Evolutionary conservation across 306 rosid species (phyloP).

Genomic region (Quercus aquifolioides): DNA sequence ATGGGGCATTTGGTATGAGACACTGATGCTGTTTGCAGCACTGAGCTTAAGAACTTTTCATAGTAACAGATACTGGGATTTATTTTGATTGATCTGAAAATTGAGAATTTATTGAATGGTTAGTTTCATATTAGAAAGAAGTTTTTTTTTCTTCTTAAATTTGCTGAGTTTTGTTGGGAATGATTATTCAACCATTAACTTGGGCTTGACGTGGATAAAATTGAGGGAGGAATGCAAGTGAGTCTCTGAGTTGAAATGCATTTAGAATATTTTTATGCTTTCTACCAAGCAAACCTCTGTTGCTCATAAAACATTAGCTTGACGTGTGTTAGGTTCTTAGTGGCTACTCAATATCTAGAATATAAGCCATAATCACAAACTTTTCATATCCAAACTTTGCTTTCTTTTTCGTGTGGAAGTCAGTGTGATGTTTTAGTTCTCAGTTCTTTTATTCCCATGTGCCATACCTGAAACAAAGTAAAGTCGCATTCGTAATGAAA

Average conservation of each 20-base stretch:
- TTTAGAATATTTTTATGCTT: background rate
- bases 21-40: slow-evolving; percentile 9
- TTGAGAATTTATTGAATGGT: background rate
- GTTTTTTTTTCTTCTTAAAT: background rate
- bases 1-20: background rate
- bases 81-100: background rate
- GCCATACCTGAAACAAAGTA: background rate
- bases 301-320: background rate
- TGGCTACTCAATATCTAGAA: background rate
- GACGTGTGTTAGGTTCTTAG: background rate
- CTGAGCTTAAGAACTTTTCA: slow-evolving; percentile 6
- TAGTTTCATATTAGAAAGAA: background rate
- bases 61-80: background rate
- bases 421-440: background rate
- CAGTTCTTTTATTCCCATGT: background rate
- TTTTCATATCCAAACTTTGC: background rate
- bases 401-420: background rate
- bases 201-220: background rate
- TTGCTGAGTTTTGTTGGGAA: background rate
- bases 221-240: background rate
- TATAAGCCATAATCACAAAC: background rate
- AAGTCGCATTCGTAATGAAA: background rate
- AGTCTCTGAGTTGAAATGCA: background rate
- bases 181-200: background rate
- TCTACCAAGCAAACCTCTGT: background rate